Evolutionary conservation across 2,329 filamentous ascomycete species (phyloP).

Genomic region (Fusarium chaquense): DNA sequence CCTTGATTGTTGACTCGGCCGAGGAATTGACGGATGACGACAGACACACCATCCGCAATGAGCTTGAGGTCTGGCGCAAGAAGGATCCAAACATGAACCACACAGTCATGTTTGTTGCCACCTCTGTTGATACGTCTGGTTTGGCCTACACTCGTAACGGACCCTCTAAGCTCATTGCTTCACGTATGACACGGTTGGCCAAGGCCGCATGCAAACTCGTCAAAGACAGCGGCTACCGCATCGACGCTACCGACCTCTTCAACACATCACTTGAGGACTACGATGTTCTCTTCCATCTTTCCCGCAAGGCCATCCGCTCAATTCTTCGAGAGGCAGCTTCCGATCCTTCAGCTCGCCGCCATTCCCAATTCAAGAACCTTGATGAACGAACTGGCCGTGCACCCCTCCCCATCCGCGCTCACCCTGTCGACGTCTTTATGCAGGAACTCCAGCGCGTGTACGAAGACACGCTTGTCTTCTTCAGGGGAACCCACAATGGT

Average conservation of each 20-base stretch:
- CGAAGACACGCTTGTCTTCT: constrained; percentile 79
- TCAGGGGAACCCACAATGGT: constrained; percentile 69
- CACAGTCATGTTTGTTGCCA: constrained; percentile 83
- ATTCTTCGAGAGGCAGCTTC: constrained; percentile 55
- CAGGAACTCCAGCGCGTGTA: constrained; percentile 76
- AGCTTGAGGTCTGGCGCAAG: constrained; percentile 86
- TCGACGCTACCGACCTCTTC: constrained; percentile 73
- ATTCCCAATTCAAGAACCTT: constrained; percentile 84
- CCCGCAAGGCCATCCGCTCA: constrained; percentile 62
- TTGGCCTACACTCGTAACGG: constrained; percentile 79
- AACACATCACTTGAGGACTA: constrained; percentile 79
- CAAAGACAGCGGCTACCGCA: constrained; percentile 61
- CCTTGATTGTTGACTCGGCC: constrained; percentile 80
- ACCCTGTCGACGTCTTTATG: constrained; percentile 73
- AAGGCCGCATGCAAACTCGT: constrained; percentile 77
- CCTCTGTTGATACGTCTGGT: constrained; percentile 81
- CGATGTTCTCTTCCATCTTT: constrained; percentile 84
- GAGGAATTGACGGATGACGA: constrained; percentile 72
- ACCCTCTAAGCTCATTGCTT: constrained; percentile 85
- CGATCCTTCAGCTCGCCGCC: constrained; percentile 54
- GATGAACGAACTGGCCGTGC: constrained; percentile 65
- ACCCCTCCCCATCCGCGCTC: constrained; percentile 64
- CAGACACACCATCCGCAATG: constrained; percentile 72
- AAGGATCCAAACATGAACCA: constrained; percentile 91
- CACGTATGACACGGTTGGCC: constrained; percentile 84